These are phyloP conservation scores for Thelephora aurantiotincta DNA, from an alignment of 768 basidiomycete species.

Conservation along the genomic window DNA sequence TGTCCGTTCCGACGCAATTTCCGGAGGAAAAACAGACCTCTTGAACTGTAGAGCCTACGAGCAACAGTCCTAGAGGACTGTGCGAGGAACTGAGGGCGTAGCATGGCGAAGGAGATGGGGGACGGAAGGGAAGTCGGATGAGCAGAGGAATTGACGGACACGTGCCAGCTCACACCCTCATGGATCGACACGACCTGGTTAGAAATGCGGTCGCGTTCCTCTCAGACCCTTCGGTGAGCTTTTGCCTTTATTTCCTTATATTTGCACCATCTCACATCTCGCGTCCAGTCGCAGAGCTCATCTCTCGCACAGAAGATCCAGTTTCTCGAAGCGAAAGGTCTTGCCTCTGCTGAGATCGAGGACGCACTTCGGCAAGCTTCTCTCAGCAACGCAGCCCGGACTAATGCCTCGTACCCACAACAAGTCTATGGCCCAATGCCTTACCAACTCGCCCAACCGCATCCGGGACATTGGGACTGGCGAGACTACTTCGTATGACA, in stretches of 20 bases:
- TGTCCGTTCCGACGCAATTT: background rate
- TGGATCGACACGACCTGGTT: slow-evolving; percentile 58
- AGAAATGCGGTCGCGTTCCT: slow-evolving; percentile 78
- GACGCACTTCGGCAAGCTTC: slow-evolving; percentile 59
- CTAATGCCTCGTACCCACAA: slow-evolving; percentile 17
- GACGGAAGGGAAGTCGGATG: background rate
- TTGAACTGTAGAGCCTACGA: slow-evolving; percentile 29
- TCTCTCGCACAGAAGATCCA: slow-evolving; percentile 75
- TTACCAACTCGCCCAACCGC: slow-evolving; percentile 23
- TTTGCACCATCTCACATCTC: slow-evolving; percentile 3
- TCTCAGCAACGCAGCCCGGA: slow-evolving; percentile 11
- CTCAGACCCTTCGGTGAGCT: slow-evolving; percentile 61
- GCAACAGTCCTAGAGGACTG: slow-evolving; percentile 33
- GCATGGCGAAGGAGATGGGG: slow-evolving; percentile 21
- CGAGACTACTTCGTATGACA: slow-evolving; percentile 85
- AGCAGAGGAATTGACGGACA: background rate
- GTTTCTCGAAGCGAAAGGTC: slow-evolving; percentile 92
- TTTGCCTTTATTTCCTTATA: background rate
- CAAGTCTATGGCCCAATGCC: slow-evolving; percentile 31
- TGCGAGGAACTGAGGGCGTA: slow-evolving; percentile 25
- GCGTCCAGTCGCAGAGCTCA: slow-evolving; percentile 53
- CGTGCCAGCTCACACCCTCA: background rate
- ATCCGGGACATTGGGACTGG: slow-evolving; percentile 72
- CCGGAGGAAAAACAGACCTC: slow-evolving; percentile 21
- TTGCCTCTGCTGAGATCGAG: slow-evolving; percentile 76